Evolutionary conservation across 1,284 basidiomycete genomes (phyloP).

Genomic region (Moesziomyces sp.): DNA sequence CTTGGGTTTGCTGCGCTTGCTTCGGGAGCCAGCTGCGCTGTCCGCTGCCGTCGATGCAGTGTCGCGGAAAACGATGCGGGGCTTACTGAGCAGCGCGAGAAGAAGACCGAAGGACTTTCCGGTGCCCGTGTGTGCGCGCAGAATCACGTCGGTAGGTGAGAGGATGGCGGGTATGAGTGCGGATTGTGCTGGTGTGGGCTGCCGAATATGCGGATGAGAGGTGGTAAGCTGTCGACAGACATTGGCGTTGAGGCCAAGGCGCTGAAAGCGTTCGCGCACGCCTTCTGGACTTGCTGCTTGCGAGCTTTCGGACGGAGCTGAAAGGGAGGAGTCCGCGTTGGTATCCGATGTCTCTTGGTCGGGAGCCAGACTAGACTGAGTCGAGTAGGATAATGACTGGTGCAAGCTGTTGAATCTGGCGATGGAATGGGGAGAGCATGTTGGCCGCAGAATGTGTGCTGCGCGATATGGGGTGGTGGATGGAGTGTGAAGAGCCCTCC

Average conservation of each 20-base stretch:
- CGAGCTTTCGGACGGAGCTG: too few relatives aligned
- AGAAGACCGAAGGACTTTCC: slow-evolving; percentile 65
- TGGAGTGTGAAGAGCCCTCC: too few relatives aligned
- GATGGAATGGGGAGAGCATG: too few relatives aligned
- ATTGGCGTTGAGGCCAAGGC: slow-evolving; percentile 49
- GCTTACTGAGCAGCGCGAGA: slow-evolving; percentile 61
- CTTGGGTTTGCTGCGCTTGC: slow-evolving; percentile 25
- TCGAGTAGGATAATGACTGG: too few relatives aligned
- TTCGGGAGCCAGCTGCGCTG: slow-evolving; percentile 1
- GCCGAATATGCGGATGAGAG: slow-evolving; percentile 51
- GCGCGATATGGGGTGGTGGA: too few relatives aligned
- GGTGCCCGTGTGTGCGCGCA: slow-evolving; percentile 64
- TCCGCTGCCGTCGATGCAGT: slow-evolving; percentile 1
- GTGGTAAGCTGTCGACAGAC: slow-evolving; percentile 46
- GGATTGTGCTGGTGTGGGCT: slow-evolving; percentile 59
- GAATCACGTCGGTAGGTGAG: slow-evolving; percentile 56
- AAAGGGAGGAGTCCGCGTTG: neutral
- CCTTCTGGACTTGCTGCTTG: slow-evolving; percentile 3
- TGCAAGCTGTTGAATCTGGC: too few relatives aligned
- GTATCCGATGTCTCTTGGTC: too few relatives aligned
- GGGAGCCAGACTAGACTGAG: too few relatives aligned
- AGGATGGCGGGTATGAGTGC: slow-evolving; percentile 57
- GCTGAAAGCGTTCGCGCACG: slow-evolving; percentile 30
- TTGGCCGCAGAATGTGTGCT: too few relatives aligned
- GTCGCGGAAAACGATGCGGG: slow-evolving; percentile 57